Base-by-base conservation (phyloP, 176 grass and related monocot species). In the Aegilops tauschii region DNA sequence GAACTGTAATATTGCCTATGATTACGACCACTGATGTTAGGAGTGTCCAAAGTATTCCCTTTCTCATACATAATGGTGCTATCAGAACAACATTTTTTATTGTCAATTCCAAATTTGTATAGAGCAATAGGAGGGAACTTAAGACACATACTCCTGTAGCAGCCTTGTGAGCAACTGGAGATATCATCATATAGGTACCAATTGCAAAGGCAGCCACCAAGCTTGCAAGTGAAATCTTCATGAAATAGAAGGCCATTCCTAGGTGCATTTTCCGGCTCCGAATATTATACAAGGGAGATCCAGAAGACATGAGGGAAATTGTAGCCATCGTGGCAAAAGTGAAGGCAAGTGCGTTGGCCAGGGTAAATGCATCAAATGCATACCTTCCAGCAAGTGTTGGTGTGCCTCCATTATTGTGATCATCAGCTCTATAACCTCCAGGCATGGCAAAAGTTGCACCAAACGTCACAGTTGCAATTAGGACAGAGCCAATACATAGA, bases 231-330 rank as follows among this genome's bases (percentile, higher is more conserved):
- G 29, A 14, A 8, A 32, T 3, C 0, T 5, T 3, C 13, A 67
- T 8, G 6, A 13, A 1, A 30, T 0, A 3, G 6, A 1, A 67
- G 37, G 37, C 37, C 7, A 2, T 6, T 1, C 0, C 5, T 40
- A 40, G 1, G 37, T 40, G 37, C 0, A 3, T 0, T 1, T 0
- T 0, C 16, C 65, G 65, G 6, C 6, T 1, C 0, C 2, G 13
- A 67, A 2, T 6, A 2, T 67, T 3, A 3, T 1, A 0, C 5
- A 8, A 3, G 13, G 65, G 6, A 8, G 65, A 32, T 32, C 65
- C 65, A 8, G 65, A 67, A 7, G 0, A 31, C 13, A 32, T 17
- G 2, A 67, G 29, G 17, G 29, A 0, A 16, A 8, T 67, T 16
- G 65, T 67, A 3, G 65, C 65, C 1, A 67, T 31, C 0, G 2